phyloP scores from a whole-genome alignment of 495 filamentous ascomycete genomes.

The Glarea lozoyensis region DNA sequence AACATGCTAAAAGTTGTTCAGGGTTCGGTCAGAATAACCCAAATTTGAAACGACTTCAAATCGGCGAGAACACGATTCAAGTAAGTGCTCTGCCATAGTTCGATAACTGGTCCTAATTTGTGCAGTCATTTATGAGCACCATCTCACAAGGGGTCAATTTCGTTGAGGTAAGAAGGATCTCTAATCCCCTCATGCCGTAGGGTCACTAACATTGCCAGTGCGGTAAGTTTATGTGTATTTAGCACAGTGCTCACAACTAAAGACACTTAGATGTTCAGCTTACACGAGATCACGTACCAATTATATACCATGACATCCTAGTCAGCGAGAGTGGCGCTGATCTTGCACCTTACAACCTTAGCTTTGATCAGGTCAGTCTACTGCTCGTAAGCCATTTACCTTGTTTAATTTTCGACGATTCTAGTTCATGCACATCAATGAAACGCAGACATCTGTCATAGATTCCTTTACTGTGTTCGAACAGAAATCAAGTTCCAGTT shows the following conservation, averaged over 20 bases:
- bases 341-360: conserved; percentile 28
- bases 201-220: too few species aligned
- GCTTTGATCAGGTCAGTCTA: conserved; percentile 25
- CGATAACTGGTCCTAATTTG: not conserved
- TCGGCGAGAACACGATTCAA: conserved; percentile 30
- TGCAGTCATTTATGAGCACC: conserved; percentile 25
- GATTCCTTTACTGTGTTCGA: too few species aligned
- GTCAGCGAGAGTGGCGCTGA: conserved; percentile 32
- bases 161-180: conserved; percentile 23
- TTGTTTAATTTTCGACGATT: not conserved
- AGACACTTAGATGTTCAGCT: conserved; percentile 29
- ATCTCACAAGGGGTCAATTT: conserved; percentile 27
- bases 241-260: conserved; percentile 5
- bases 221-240: not conserved
- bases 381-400: conserved; percentile 7
- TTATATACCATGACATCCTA: conserved; percentile 33
- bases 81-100: not conserved
- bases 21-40: conserved; percentile 23
- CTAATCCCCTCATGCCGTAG: too few species aligned
- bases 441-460: conserved; percentile 30
- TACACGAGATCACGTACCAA: conserved; percentile 29
- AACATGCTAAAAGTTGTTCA: conserved; percentile 1
- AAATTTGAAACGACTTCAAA: conserved; percentile 24
- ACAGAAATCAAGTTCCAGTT: too few species aligned
- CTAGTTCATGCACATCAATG: conserved; percentile 23